Conservation (phyloP, 371 early-diverging fungal genomes). For the Apophysomyces trapeziformis region DNA sequence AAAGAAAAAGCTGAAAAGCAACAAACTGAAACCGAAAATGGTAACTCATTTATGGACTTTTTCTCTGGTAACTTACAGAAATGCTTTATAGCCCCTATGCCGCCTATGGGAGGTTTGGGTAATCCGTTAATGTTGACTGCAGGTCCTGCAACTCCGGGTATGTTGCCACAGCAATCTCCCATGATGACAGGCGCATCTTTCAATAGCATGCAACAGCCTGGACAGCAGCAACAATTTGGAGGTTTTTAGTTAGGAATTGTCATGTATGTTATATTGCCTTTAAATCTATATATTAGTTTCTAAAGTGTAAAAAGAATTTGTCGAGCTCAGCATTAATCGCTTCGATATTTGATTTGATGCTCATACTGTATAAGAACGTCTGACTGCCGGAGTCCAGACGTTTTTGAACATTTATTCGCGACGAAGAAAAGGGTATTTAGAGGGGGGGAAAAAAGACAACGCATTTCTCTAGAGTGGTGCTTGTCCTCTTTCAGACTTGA, state of each 20-base stretch:
- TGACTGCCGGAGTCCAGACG: not conserved
- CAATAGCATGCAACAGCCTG: conserved; percentile 8
- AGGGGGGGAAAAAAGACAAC: not conserved
- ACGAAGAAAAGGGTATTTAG: not conserved
- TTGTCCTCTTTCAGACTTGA: not conserved
- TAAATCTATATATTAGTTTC: conserved; percentile 2
- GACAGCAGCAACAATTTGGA: conserved; percentile 6
- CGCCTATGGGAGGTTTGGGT: conserved; percentile 60
- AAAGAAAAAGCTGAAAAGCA: conserved; percentile 32
- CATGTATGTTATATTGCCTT: conserved; percentile 7
- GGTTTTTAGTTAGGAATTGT: not conserved
- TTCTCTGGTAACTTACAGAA: not conserved
- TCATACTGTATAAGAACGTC: not conserved
- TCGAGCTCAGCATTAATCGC: too few relatives aligned
- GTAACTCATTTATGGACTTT: conserved; percentile 19
- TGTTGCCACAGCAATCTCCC: conserved; percentile 48
- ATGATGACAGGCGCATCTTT: conserved; percentile 48
- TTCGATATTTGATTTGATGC: not conserved
- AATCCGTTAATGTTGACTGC: conserved; percentile 71
- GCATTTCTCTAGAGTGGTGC: not conserved
- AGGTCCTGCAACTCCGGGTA: conserved; percentile 26
- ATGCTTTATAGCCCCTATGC: conserved; percentile 25
- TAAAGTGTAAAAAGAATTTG: not conserved
- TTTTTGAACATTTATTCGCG: not conserved
- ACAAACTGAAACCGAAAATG: conserved; percentile 34